These are phyloP conservation scores for Kluyveromyces marxianus DNA, from an alignment of 1,139 yeast genomes.

Conservation along the genomic window DNA sequence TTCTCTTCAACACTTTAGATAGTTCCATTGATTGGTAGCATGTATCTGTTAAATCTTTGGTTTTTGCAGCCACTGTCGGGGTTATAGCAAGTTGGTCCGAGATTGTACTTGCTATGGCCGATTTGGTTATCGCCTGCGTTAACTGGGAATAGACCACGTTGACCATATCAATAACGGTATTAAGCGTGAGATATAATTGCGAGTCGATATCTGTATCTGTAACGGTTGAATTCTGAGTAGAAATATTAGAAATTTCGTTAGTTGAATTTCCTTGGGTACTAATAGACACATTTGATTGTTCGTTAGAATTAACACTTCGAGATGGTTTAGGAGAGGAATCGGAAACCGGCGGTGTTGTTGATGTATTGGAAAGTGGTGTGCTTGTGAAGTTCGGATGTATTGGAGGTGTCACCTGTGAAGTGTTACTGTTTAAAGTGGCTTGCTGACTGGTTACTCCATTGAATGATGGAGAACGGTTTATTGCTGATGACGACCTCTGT, in stretches of 20 bases:
- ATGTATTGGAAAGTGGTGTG: constrained; percentile 7
- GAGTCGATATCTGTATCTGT: constrained; percentile 55
- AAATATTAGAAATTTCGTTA: constrained; percentile 2
- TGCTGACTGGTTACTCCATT: not conserved
- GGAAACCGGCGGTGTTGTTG: constrained; percentile 11
- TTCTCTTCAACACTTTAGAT: constrained; percentile 56
- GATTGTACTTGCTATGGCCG: constrained; percentile 46
- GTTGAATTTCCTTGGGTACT: constrained; percentile 16
- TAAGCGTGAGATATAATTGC: constrained; percentile 66
- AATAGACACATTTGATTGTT: not conserved
- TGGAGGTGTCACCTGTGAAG: constrained; percentile 6
- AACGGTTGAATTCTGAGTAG: not conserved
- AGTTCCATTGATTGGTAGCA: constrained; percentile 76
- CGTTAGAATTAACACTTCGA: not conserved
- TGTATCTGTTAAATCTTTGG: constrained; percentile 71
- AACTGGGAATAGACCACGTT: constrained; percentile 73
- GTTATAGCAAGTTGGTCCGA: constrained; percentile 30
- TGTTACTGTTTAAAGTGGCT: not conserved
- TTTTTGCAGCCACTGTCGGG: constrained; percentile 49
- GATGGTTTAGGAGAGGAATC: constrained; percentile 6
- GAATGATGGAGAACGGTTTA: constrained; percentile 8
- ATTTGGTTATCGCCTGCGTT: constrained; percentile 66
- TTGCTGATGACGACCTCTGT: constrained; percentile 6
- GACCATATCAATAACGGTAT: constrained; percentile 67
- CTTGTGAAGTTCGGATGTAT: constrained; percentile 3